phyloP scores from a whole-genome alignment of 805 yeast genomes.

The Saturnispora besseyi region DNA sequence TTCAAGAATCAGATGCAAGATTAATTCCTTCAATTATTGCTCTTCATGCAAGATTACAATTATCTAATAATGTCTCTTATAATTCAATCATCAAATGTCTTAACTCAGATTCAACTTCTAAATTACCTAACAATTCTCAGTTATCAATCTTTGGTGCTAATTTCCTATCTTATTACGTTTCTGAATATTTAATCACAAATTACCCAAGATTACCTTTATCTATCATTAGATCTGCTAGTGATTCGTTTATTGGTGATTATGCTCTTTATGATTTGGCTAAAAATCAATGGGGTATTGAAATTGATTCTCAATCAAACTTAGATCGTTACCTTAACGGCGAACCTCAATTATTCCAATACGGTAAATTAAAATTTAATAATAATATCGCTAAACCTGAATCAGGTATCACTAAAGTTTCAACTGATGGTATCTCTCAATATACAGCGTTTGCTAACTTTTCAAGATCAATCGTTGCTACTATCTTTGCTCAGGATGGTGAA shows the following conservation, averaged over 20 bases:
- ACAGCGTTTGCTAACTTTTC: slow-evolving; percentile 60
- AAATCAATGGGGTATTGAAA: slow-evolving; percentile 78
- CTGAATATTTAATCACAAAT: slow-evolving; percentile 60
- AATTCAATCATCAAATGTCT: slow-evolving; percentile 75
- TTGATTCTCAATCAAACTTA: slow-evolving; percentile 54
- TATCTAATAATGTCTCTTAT: slow-evolving; percentile 48
- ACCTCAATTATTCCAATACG: slow-evolving; percentile 56
- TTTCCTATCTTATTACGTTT: slow-evolving; percentile 62
- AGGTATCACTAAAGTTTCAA: slow-evolving; percentile 29
- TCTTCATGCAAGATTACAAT: slow-evolving; percentile 63
- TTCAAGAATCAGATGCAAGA: slow-evolving; percentile 43
- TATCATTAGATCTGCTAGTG: slow-evolving; percentile 66
- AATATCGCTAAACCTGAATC: slow-evolving; percentile 44
- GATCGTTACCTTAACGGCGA: slow-evolving; percentile 63
- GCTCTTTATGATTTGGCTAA: slow-evolving; percentile 60
- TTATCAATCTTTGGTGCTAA: slow-evolving; percentile 76
- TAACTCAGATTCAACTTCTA: slow-evolving; percentile 40
- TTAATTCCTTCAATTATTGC: slow-evolving; percentile 68
- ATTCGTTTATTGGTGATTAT: slow-evolving; percentile 61
- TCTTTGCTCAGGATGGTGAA: slow-evolving; percentile 66
- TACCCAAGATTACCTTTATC: slow-evolving; percentile 88
- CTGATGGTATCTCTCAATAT: slow-evolving; percentile 19
- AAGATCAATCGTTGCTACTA: slow-evolving; percentile 75
- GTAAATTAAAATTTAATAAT: slow-evolving; percentile 48
- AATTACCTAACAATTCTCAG: slow-evolving; percentile 65